Evolutionary conservation across 2,329 filamentous ascomycete genomes (phyloP).

Genomic region (Mariannaea sp.): DNA sequence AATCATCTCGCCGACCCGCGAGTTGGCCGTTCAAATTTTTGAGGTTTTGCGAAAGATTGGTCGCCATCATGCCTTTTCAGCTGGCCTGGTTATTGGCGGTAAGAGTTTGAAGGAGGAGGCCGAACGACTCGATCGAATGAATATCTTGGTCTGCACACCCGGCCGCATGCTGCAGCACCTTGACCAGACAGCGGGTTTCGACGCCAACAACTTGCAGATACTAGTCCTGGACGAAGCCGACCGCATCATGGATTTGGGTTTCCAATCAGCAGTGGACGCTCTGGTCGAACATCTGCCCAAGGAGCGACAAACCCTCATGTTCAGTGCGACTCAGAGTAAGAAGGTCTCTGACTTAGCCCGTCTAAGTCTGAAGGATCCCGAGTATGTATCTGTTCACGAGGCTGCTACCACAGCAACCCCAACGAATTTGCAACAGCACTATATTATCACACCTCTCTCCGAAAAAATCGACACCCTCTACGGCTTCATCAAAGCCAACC

Average conservation of each 20-base stretch:
- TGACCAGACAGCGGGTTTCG: constrained; percentile 89
- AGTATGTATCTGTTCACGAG: constrained; percentile 95
- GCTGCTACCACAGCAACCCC: constrained; percentile 80
- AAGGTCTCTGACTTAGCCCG: constrained; percentile 90
- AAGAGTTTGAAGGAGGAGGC: constrained; percentile 88
- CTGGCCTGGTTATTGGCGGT: constrained; percentile 90
- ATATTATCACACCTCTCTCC: constrained; percentile 80
- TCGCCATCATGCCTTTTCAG: constrained; percentile 86
- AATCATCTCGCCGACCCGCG: constrained; percentile 91
- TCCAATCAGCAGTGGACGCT: constrained; percentile 87
- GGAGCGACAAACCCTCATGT: constrained; percentile 86
- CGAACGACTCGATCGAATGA: constrained; percentile 86
- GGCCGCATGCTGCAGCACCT: constrained; percentile 95
- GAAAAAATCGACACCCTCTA: constrained; percentile 92
- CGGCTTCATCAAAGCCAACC: constrained; percentile 87
- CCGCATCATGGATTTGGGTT: constrained; percentile 97
- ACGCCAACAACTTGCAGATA: constrained; percentile 88
- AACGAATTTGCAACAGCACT: constrained; percentile 84
- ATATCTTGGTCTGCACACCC: constrained; percentile 94
- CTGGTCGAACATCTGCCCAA: constrained; percentile 89
- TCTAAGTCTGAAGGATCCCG: constrained; percentile 84
- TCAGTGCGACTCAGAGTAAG: constrained; percentile 95
- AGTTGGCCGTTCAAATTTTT: constrained; percentile 96
- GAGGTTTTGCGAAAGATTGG: constrained; percentile 91
- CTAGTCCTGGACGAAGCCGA: constrained; percentile 95